Evolutionary conservation across 208 protist species (phyloP), one percentile per base, ranked within the genome.

Genomic region (Endotrypanum monterogeii): DNA sequence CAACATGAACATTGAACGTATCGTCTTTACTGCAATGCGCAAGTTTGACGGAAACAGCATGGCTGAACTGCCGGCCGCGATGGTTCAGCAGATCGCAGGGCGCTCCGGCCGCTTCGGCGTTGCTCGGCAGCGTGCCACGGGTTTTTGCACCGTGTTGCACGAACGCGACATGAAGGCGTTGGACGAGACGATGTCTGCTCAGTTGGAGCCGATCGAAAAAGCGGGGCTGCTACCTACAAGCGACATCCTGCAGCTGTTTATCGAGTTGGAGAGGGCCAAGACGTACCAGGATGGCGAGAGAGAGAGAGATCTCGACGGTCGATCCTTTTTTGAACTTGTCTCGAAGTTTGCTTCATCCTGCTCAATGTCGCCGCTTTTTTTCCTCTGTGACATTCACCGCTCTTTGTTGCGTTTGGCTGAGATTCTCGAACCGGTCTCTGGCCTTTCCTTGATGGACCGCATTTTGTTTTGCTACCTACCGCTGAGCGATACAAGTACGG

Each of bases 1-100:
- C 3, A 99, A 99, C 79, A 93, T 99, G 83, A 88, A 95, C 71
- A 98, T 99, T 76, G 85, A 94, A 58, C 83, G 94, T 11, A 82
- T 98, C 39, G 65, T 98, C 54, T 97, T 98, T 74, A 84, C 90
- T 0, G 76, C 90, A 0, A 67, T 94, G 69, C 78, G 73, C 20
- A 97, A 97, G 83, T 98, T 97, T 67, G 90, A 97, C 76, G 93
- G 94, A 60, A 76, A 73, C 28, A 58, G 65, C 30, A 82, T 80
- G 69, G 41, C 76, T 3, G 56, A 71, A 0, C 75, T 98, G 48
- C 77, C 82, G 1, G 57, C 76, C 3, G 68, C 84, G 28, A 80
- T 79, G 1, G 65, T 83, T 0, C 76, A 91, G 74, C 95, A 98
- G 73, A 93, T 98, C 32, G 90, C 83, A 11, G 96, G 96, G 12